phyloP scores from a whole-genome alignment of 331 rosid species.

The Quercus tomentella region DNA sequence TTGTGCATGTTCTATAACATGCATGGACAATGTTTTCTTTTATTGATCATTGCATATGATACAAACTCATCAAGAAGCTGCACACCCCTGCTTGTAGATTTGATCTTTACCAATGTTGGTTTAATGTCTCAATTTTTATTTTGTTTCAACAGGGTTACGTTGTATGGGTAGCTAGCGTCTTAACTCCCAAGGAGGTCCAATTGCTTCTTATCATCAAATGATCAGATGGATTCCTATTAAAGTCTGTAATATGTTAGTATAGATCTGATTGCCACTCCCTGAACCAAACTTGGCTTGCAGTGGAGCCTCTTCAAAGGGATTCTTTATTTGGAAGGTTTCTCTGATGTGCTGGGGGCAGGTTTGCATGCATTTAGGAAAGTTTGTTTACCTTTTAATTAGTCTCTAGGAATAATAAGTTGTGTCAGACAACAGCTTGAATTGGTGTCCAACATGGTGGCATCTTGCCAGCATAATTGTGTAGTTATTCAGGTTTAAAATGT shows the following conservation, averaged over 20 bases:
- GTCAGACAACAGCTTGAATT: conserved; percentile 22
- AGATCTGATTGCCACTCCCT: conserved; percentile 20
- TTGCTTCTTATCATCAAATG: conserved; percentile 26
- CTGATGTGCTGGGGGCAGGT: conserved; percentile 23
- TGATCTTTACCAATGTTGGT: background rate
- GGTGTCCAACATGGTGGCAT: conserved; percentile 24
- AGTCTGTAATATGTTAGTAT: conserved; percentile 9
- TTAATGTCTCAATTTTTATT: background rate
- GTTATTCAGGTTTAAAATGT: conserved; percentile 15
- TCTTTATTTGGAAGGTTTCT: conserved; percentile 13
- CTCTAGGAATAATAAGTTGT: conserved; percentile 29
- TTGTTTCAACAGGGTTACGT: conserved; percentile 36
- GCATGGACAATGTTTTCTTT: background rate
- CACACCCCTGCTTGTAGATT: background rate
- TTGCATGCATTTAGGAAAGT: conserved; percentile 28
- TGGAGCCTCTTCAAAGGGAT: conserved; percentile 20
- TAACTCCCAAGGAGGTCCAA: conserved; percentile 30
- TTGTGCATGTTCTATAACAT: background rate
- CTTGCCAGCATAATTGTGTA: conserved; percentile 24
- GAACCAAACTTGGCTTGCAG: conserved; percentile 22
- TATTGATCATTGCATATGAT: background rate
- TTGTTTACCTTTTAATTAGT: conserved; percentile 19
- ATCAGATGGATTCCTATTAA: conserved; percentile 18
- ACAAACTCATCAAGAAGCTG: background rate
- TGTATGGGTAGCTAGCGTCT: conserved; percentile 15